Conservation (phyloP, 768 basidiomycete genomes). For the Lactarius hengduanensis region DNA sequence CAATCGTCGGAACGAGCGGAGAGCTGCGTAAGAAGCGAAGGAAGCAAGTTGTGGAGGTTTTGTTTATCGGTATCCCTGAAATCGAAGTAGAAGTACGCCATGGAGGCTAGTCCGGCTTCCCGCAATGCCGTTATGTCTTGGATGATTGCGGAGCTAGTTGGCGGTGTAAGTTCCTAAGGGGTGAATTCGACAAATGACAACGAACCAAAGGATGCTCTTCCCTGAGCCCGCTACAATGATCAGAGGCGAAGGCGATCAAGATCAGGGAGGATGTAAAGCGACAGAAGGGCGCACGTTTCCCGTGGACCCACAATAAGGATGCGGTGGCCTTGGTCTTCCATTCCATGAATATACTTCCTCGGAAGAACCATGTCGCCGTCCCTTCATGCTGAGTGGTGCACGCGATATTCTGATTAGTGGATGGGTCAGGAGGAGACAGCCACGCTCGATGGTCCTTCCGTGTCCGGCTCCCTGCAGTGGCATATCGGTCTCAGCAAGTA, state of each 20-base stretch:
- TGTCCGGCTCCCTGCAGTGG: background rate
- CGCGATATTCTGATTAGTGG: background rate
- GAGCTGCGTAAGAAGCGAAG: background rate
- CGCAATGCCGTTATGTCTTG: background rate
- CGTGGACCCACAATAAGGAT: constrained; percentile 7
- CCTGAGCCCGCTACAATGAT: background rate
- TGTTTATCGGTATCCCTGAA: background rate
- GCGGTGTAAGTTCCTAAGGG: background rate
- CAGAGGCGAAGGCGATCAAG: background rate
- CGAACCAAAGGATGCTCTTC: constrained; percentile 6
- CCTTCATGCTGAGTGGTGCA: background rate
- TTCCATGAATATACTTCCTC: background rate
- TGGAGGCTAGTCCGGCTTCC: background rate
- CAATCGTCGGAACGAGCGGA: background rate
- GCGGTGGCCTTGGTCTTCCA: background rate
- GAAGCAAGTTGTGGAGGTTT: background rate
- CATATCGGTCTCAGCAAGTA: background rate
- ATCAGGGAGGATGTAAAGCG: background rate
- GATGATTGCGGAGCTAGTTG: constrained; percentile 2
- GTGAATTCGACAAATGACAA: too few relatives aligned
- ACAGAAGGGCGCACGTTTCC: background rate
- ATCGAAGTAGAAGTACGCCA: constrained; percentile 1
- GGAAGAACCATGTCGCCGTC: background rate
- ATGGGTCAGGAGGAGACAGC: background rate
- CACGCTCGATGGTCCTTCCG: background rate